Evolutionary conservation across 805 yeast species (phyloP).

Genomic region (Limtongozyma cylindracea): DNA sequence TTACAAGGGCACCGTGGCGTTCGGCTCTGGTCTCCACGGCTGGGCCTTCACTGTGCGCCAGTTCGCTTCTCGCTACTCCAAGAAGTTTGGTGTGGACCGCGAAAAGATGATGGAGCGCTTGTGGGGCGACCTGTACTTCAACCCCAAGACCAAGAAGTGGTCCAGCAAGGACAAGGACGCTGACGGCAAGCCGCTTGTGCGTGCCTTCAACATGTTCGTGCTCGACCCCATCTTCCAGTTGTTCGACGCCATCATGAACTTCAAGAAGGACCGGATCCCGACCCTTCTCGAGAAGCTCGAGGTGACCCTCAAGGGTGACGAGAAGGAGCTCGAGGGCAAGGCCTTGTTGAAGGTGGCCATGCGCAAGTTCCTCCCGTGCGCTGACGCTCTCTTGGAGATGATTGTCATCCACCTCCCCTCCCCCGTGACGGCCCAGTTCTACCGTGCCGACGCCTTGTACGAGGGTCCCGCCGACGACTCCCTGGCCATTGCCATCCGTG

Average conservation of each 20-base stretch:
- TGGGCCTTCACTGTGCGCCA: constrained; percentile 99
- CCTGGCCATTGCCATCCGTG: constrained; percentile 76
- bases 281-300: constrained; percentile 81
- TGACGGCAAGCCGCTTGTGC: constrained; percentile 83
- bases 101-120: constrained; percentile 95
- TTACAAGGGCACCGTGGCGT: constrained; percentile 96
- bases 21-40: constrained; percentile 99
- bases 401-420: constrained; percentile 96
- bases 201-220: constrained; percentile 99
- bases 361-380: constrained; percentile 99
- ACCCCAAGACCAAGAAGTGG: constrained; percentile 99
- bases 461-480: constrained; percentile 97
- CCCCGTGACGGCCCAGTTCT: constrained; percentile 95
- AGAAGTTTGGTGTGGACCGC: constrained; percentile 99
- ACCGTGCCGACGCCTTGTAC: constrained; percentile 98
- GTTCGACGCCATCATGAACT: constrained; percentile 94
- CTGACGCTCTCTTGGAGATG: constrained; percentile 98
- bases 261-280: constrained; percentile 94
- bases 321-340: constrained; percentile 97
- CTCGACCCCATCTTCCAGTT: constrained; percentile 98
- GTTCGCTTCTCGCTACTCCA: constrained; percentile 92
- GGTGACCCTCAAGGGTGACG: constrained; percentile 82
- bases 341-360: constrained; percentile 93
- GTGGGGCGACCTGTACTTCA: constrained; percentile 99
- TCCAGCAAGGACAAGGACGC: constrained; percentile 89